Evolutionary conservation across 23 red algal species (phyloP).

Genomic region (Cyanidiococcus yangmingshanensis): DNA sequence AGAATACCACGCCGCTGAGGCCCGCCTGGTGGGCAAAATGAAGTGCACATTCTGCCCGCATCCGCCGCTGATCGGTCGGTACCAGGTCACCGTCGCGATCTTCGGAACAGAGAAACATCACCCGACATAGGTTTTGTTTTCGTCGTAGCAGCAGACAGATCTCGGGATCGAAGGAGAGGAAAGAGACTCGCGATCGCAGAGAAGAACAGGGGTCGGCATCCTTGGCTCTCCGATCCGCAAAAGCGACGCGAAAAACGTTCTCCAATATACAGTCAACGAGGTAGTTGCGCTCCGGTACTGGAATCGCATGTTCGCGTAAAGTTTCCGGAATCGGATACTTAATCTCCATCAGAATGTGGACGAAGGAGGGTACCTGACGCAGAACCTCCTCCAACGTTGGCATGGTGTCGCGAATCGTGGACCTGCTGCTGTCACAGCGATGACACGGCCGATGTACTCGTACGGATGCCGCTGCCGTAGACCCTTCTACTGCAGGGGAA

Average conservation of each 20-base stretch:
- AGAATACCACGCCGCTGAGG: slow-evolving; percentile 68
- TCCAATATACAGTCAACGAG: slow-evolving; percentile 60
- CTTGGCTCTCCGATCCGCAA: not conserved
- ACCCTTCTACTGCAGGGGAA: too few species aligned
- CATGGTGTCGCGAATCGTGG: slow-evolving; percentile 11
- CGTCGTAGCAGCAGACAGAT: slow-evolving; percentile 58
- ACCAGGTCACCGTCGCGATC: slow-evolving; percentile 46
- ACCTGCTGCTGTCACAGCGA: too few species aligned
- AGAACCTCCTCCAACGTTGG: slow-evolving; percentile 37
- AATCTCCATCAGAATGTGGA: slow-evolving; percentile 73
- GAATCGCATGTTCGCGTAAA: slow-evolving; percentile 25
- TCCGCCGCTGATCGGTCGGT: slow-evolving; percentile 43
- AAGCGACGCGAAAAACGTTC: slow-evolving; percentile 25
- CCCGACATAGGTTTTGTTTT: slow-evolving; percentile 68
- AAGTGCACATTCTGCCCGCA: slow-evolving; percentile 33
- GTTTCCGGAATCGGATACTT: slow-evolving; percentile 66
- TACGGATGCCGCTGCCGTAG: too few species aligned
- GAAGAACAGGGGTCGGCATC: not conserved
- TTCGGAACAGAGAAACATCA: slow-evolving; percentile 71
- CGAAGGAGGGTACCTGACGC: slow-evolving; percentile 38
- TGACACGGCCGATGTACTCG: too few species aligned
- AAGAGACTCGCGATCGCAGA: slow-evolving; percentile 24
- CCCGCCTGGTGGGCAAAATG: slow-evolving; percentile 31
- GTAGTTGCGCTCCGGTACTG: slow-evolving; percentile 45
- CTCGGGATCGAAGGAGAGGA: slow-evolving; percentile 80